phyloP scores from a whole-genome alignment of 441 rosid genomes.

The Melastoma candidum region DNA sequence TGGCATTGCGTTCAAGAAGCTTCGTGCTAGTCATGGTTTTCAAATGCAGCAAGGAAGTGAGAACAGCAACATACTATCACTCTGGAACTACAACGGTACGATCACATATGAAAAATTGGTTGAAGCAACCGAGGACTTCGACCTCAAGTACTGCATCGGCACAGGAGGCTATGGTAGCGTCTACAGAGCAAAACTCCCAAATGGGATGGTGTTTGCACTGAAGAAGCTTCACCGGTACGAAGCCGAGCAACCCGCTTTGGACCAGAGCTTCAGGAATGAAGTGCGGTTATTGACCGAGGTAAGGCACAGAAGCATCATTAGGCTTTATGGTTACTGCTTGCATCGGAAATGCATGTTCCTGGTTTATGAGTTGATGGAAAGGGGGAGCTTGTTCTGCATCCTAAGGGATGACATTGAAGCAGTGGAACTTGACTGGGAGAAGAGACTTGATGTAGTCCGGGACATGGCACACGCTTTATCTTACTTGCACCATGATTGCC shows the following conservation, averaged over 20 bases:
- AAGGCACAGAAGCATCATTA: constrained; percentile 13
- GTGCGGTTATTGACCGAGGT: not conserved
- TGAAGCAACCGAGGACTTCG: not conserved
- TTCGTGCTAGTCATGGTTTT: too few relatives aligned
- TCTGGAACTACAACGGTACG: constrained; percentile 5
- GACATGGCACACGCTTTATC: constrained; percentile 15
- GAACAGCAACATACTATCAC: not conserved
- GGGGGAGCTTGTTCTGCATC: constrained; percentile 15
- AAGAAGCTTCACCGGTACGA: constrained; percentile 3
- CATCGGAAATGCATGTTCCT: constrained; percentile 15
- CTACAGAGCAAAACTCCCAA: not conserved
- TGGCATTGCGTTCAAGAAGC: too few relatives aligned
- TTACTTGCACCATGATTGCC: constrained; percentile 19
- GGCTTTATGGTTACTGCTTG: constrained; percentile 15
- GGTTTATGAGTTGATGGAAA: constrained; percentile 18
- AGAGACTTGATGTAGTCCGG: constrained; percentile 14
- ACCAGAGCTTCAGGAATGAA: too few relatives aligned
- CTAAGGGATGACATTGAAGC: constrained; percentile 7
- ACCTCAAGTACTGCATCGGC: constrained; percentile 5
- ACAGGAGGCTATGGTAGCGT: constrained; percentile 1
- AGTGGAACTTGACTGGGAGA: constrained; percentile 12
- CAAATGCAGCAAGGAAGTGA: too few relatives aligned
- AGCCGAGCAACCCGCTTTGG: too few relatives aligned
- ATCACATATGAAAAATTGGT: constrained; percentile 1
- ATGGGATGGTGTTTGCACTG: not conserved